Conservation (phyloP, 2,329 filamentous ascomycete genomes). For the Aspergillus ochraceoroseus region DNA sequence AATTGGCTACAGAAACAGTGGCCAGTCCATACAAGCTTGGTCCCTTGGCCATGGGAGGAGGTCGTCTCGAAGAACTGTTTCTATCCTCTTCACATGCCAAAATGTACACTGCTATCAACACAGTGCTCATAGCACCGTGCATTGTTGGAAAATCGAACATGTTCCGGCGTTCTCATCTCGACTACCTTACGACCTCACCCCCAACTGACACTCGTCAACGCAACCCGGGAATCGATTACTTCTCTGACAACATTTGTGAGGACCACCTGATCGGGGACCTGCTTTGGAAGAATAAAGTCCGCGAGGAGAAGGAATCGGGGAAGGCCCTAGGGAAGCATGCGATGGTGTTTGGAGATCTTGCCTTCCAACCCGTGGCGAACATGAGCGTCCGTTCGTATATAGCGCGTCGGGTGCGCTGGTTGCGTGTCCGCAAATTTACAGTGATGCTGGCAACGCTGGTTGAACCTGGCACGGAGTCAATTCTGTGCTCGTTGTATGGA, state of each 20-base stretch:
- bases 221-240: conserved; percentile 76
- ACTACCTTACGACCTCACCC: conserved; percentile 61
- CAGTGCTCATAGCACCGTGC: conserved; percentile 82
- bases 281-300: conserved; percentile 61
- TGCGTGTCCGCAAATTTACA: conserved; percentile 90
- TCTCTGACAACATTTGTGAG: conserved; percentile 94
- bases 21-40: conserved; percentile 20
- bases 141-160: conserved; percentile 97
- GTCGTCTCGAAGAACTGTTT: conserved; percentile 88
- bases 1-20: not conserved
- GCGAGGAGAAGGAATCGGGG: conserved; percentile 34
- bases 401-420: conserved; percentile 78
- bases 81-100: conserved; percentile 92
- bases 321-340: conserved; percentile 67
- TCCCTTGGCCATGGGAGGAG: conserved; percentile 56
- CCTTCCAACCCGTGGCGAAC: conserved; percentile 79
- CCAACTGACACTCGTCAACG: conserved; percentile 41
- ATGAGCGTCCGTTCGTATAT: conserved; percentile 75
- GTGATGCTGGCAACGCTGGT: conserved; percentile 83
- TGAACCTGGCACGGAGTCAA: conserved; percentile 84
- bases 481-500: conserved; percentile 76
- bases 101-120: conserved; percentile 97
- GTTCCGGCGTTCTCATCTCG: conserved; percentile 88
- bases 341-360: conserved; percentile 77
- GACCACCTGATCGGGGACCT: conserved; percentile 93